Conservation (phyloP, 305 asterid species). For the Fraxinus floribunda region DNA sequence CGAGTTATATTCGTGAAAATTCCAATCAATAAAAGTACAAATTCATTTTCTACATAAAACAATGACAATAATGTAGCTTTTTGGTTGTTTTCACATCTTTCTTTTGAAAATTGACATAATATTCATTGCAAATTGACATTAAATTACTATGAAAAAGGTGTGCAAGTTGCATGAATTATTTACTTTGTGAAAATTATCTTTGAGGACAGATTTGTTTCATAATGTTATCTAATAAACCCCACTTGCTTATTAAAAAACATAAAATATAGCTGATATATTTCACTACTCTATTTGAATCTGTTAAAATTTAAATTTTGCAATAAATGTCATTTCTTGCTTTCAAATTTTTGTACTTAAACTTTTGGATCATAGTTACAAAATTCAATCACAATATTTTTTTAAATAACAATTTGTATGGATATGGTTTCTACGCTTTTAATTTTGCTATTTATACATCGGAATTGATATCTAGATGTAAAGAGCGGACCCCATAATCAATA, state of each 20-base stretch:
- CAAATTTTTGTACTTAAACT: background rate
- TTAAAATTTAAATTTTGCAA: background rate
- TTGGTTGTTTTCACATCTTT: background rate
- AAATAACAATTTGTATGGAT: background rate
- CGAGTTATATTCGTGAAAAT: background rate
- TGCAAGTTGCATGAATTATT: constrained; percentile 24
- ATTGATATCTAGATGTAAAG: no score
- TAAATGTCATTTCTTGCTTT: background rate
- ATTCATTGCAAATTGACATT: background rate
- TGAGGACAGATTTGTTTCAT: background rate
- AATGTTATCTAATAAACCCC: background rate
- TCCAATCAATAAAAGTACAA: background rate
- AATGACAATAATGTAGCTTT: background rate
- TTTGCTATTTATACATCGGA: no score
- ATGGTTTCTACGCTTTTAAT: no score
- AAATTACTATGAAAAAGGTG: constrained; percentile 7
- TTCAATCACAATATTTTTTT: background rate
- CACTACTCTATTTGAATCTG: background rate
- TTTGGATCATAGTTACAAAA: background rate
- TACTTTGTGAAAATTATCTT: background rate
- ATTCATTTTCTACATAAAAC: background rate
- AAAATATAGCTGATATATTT: background rate
- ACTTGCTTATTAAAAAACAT: background rate
- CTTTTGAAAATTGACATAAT: background rate
- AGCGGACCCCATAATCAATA: no score